Percentiles rank a stretch among this genome's conserved stretches.
phyloP scores from a whole-genome alignment of 148 eudicot genomes.

The Rhododendron molle region DNA sequence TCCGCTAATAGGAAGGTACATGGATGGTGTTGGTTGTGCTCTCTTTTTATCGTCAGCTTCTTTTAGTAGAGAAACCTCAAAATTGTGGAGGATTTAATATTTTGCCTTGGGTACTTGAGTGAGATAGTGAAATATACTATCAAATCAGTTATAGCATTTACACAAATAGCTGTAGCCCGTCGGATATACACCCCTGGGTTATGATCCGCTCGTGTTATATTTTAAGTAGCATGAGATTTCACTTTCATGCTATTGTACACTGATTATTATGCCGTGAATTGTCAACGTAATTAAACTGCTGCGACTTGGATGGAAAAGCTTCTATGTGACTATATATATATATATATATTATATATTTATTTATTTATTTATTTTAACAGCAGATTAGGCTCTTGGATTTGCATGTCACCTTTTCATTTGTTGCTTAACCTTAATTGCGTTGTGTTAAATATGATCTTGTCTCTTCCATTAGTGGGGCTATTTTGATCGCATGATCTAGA shows the following conservation, averaged over 20 bases:
- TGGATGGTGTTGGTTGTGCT: background rate
- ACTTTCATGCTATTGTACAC: background rate
- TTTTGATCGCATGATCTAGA: background rate
- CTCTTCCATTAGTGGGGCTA: background rate
- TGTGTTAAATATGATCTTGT: background rate
- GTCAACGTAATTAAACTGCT: background rate
- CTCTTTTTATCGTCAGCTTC: background rate
- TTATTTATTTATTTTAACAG: background rate
- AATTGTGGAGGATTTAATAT: background rate
- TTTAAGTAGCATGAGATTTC: background rate
- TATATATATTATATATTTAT: too few species aligned
- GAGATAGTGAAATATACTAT: background rate
- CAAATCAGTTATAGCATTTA: too few species aligned
- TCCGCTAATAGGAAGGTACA: too few species aligned
- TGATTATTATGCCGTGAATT: background rate
- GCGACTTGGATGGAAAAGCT: background rate
- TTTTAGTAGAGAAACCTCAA: background rate
- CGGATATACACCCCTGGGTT: background rate
- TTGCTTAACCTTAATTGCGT: background rate
- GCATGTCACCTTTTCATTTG: background rate
- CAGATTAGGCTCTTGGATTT: background rate
- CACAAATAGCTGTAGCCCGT: too few species aligned
- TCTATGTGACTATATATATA: background rate
- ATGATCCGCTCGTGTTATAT: background rate
- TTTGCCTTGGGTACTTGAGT: background rate